Evolutionary conservation across 768 basidiomycete species (phyloP).

Genomic region (Podaxis sp.): DNA sequence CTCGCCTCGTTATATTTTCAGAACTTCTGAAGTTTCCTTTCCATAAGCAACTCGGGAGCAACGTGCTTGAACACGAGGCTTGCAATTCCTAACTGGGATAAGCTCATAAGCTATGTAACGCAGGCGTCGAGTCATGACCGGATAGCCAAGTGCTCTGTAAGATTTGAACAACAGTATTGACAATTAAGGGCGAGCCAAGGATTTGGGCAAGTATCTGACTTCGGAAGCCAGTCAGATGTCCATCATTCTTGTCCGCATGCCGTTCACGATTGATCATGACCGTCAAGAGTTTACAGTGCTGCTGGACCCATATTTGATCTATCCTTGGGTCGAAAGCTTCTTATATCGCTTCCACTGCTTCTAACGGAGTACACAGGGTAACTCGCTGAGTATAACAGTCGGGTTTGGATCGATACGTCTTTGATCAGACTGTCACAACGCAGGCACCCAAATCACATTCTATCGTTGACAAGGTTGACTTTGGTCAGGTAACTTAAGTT

Average conservation of each 20-base stretch:
- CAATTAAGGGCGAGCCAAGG: background rate
- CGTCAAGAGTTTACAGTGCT: background rate
- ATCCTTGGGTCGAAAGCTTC: background rate
- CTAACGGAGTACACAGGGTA: background rate
- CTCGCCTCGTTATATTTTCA: background rate
- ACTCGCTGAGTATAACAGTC: background rate
- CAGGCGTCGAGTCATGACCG: background rate
- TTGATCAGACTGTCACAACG: background rate
- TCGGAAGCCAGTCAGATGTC: background rate
- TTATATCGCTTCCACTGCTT: background rate
- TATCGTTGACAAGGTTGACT: background rate
- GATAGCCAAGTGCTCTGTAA: background rate
- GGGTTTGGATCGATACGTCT: background rate
- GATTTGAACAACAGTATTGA: background rate
- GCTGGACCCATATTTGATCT: background rate
- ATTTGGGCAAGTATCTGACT: background rate
- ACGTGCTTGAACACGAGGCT: slow-evolving; percentile 7
- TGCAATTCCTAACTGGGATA: background rate
- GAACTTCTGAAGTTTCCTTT: background rate
- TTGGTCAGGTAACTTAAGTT: background rate
- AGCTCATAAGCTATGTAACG: background rate
- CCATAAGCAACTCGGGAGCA: slow-evolving; percentile 1
- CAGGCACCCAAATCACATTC: background rate
- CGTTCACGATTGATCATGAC: background rate
- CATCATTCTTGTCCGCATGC: background rate